Percentiles rank a stretch among this genome's conserved stretches.
Conservation (phyloP, 306 rosid species). For the Delonix regia region DNA sequence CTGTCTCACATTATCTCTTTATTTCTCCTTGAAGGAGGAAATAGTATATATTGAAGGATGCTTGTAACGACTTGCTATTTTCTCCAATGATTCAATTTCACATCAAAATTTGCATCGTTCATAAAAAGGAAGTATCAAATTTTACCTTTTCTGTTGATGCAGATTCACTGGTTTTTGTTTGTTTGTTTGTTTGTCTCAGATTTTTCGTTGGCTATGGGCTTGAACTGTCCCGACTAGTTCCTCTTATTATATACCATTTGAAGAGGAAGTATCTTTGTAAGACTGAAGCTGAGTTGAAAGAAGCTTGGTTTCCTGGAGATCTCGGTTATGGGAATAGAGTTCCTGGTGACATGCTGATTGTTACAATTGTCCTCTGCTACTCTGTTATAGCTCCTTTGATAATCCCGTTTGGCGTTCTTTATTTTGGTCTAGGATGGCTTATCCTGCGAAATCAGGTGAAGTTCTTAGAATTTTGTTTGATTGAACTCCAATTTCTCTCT, state of each 20-base stretch:
- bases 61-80: conserved; percentile 3
- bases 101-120: not conserved
- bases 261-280: conserved; percentile 89
- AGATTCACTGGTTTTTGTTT: conserved; percentile 24
- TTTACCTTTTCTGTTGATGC: not conserved
- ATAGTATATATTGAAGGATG: conserved; percentile 7
- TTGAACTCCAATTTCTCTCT: not conserved
- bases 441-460: conserved; percentile 90
- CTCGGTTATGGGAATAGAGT: conserved; percentile 80
- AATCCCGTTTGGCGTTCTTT: conserved; percentile 79
- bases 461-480: not conserved
- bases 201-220: conserved; percentile 95
- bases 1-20: conserved; percentile 7
- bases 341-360: conserved; percentile 81
- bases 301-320: conserved; percentile 90
- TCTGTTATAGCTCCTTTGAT: conserved; percentile 85
- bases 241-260: conserved; percentile 83
- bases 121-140: not conserved
- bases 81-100: not conserved
- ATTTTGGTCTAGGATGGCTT: conserved; percentile 93
- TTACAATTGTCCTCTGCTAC: conserved; percentile 83
- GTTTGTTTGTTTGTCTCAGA: conserved; percentile 47
- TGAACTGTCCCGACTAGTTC: conserved; percentile 82
- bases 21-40: conserved; percentile 27
- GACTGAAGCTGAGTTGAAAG: conserved; percentile 83